Evolutionary conservation across 495 filamentous ascomycete genomes (phyloP).

Genomic region (Penicillium angulare): DNA sequence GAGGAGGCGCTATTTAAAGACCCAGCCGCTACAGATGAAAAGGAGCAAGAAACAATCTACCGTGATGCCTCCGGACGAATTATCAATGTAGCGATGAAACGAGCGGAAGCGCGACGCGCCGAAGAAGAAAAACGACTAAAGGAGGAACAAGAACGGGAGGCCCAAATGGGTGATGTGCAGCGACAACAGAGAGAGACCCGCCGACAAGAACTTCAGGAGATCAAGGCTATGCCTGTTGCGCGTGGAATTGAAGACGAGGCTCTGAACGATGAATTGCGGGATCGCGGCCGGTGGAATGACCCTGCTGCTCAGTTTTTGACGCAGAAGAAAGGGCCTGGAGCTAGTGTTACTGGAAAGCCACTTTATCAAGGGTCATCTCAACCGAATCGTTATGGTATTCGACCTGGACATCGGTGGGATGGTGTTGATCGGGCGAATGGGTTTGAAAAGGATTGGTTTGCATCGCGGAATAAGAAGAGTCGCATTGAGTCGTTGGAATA

Average conservation of each 20-base stretch:
- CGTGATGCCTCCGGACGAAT: constrained; percentile 90
- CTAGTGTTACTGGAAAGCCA: constrained; percentile 62
- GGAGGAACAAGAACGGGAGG: constrained; percentile 58
- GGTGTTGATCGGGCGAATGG: constrained; percentile 93
- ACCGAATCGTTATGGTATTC: constrained; percentile 94
- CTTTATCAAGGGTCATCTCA: constrained; percentile 74
- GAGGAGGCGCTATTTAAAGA: constrained; percentile 44
- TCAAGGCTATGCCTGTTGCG: constrained; percentile 76
- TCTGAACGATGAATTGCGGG: constrained; percentile 80
- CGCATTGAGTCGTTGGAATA: constrained; percentile 80
- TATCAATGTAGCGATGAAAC: constrained; percentile 85
- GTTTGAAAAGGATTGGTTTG: constrained; percentile 93
- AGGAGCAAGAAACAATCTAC: constrained; percentile 78
- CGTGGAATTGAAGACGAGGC: constrained; percentile 75
- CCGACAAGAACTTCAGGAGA: constrained; percentile 67
- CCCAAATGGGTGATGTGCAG: constrained; percentile 84
- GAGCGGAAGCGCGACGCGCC: constrained; percentile 75
- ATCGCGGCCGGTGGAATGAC: constrained; percentile 82
- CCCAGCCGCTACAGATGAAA: constrained; percentile 30
- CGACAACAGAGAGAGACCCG: constrained; percentile 52
- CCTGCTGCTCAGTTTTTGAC: constrained; percentile 81
- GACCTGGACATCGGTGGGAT: constrained; percentile 93
- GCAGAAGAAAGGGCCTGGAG: constrained; percentile 38
- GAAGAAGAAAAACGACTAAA: constrained; percentile 68
- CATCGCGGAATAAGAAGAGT: constrained; percentile 71